Base-by-base conservation (phyloP, 306 rosid species). In the Coriaria nepalensis region DNA sequence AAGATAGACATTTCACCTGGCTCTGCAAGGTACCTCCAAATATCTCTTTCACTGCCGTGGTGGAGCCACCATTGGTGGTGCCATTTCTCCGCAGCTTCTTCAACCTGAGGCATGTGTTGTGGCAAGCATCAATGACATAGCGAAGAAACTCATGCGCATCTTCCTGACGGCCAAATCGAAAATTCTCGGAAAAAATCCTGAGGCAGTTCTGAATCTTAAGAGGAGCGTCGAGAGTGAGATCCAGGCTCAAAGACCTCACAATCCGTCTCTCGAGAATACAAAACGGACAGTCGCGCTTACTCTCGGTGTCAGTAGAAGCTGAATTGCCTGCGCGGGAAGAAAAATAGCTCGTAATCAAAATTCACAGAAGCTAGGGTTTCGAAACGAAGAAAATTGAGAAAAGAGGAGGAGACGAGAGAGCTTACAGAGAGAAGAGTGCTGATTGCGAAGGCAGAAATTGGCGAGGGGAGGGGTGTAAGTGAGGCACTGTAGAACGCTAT, bases 381-480 rank as follows among this genome's bases (percentile, higher is more conserved):
- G 13, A 50, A 35, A 4, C 39, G 2, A 5, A 14, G 5, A 29
- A 37, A 14, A 53, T n/a, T 8, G 32, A 34, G 49, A 45, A 35
- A 20, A 4, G 4, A 20, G 11, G n/a, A 53, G 44, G 5, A 9
- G 34, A 6, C 10, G 38, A 47, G 41, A 36, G 13, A 9, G 11
- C 61, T 20, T 55, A 80, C 98, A 92, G 62, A 73, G 77, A 5
- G 87, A 71, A 7, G 98, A 77, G 74, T 92, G 98, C 40, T 62
- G 93, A 13, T 53, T 64, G 7, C 74, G 82, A 53, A 92, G 98
- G 55, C 96, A 92, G 94, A 85, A 92, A 82, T 92, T 92, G 73
- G 98, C 98, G 49, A 92, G 98, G 38, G 98, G 98, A 54, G 98
- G 96, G 37, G 98, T 92, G 65, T 79, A 85, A 57, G 98, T 92